Percentiles rank a stretch among this genome's conserved stretches.
These are phyloP conservation scores for Suhomyces atakaporum DNA, from an alignment of 1,139 yeast species.

Conservation along the genomic window DNA sequence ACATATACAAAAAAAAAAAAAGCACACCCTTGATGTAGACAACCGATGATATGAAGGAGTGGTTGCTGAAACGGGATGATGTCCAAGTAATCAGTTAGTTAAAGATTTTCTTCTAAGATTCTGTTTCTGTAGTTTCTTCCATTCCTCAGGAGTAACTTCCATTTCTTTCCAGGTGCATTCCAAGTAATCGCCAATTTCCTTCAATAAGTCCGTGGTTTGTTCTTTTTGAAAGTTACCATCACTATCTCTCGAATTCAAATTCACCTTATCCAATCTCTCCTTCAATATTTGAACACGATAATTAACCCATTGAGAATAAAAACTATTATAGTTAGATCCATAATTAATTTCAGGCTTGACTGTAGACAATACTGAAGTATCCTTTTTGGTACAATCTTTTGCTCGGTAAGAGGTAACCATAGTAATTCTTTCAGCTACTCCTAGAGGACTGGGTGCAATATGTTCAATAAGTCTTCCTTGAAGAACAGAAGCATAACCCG, in stretches of 20 bases:
- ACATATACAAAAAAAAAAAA: too few relatives aligned
- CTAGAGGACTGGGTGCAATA: constrained; percentile 57
- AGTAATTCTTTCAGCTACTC: constrained; percentile 56
- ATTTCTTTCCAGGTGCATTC: constrained; percentile 48
- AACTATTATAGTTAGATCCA: constrained; percentile 36
- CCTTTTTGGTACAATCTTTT: constrained; percentile 27
- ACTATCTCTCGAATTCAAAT: constrained; percentile 25
- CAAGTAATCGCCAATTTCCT: constrained; percentile 42
- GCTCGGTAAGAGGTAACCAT: constrained; percentile 44
- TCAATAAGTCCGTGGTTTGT: constrained; percentile 34
- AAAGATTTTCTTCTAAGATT: too few relatives aligned
- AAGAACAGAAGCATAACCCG: constrained; percentile 55
- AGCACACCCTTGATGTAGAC: too few relatives aligned
- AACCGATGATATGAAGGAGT: too few relatives aligned
- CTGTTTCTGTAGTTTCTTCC: too few relatives aligned
- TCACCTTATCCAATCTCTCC: constrained; percentile 29
- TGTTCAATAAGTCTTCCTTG: constrained; percentile 58
- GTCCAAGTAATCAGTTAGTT: too few relatives aligned
- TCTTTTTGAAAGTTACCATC: constrained; percentile 43
- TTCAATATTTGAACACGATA: constrained; percentile 33
- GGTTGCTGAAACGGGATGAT: too few relatives aligned
- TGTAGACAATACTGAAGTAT: constrained; percentile 34
- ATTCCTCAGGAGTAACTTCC: constrained; percentile 39
- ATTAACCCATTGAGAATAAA: constrained; percentile 40
- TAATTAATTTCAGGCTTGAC: constrained; percentile 42